Conservation (phyloP, 2,329 filamentous ascomycete genomes). For the Cladosporium velox region DNA sequence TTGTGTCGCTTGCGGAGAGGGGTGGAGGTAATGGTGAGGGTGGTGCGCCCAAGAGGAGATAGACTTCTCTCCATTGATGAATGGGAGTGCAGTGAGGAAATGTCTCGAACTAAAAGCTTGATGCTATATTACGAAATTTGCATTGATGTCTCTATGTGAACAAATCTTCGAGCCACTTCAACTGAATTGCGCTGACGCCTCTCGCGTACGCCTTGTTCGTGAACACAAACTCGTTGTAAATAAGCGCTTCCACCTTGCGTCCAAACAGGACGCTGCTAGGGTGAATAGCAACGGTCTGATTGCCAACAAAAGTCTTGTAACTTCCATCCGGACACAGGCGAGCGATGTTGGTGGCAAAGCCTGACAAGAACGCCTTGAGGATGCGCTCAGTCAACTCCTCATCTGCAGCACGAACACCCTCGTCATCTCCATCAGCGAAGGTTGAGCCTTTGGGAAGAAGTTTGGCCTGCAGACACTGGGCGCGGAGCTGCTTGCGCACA, state of each 20-base stretch:
- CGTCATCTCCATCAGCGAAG: constrained; percentile 13
- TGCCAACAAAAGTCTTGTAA: constrained; percentile 62
- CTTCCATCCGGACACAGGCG: constrained; percentile 61
- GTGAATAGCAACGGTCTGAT: constrained; percentile 64
- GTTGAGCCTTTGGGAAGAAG: constrained; percentile 28
- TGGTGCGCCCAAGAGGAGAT: constrained; percentile 21
- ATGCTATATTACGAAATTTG: background rate
- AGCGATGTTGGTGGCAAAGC: constrained; percentile 63
- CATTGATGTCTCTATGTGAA: constrained; percentile 26
- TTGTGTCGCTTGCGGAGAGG: constrained; percentile 81
- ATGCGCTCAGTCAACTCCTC: constrained; percentile 53
- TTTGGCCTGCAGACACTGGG: constrained; percentile 56
- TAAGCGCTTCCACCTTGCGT: constrained; percentile 61
- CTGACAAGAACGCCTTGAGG: constrained; percentile 59
- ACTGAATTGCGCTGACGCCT: constrained; percentile 62
- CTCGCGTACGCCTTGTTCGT: constrained; percentile 65
- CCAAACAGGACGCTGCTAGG: constrained; percentile 63
- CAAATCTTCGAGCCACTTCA: constrained; percentile 62
- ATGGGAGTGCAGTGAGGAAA: background rate
- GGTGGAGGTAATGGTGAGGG: constrained; percentile 39
- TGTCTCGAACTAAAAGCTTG: background rate
- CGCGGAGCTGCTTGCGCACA: constrained; percentile 62
- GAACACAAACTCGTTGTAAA: constrained; percentile 68
- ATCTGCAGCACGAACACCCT: constrained; percentile 46
- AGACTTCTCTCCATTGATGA: background rate